Evolutionary conservation across 139 green algal genomes (phyloP).

Genomic region (Chlamydomonas asymmetrica): DNA sequence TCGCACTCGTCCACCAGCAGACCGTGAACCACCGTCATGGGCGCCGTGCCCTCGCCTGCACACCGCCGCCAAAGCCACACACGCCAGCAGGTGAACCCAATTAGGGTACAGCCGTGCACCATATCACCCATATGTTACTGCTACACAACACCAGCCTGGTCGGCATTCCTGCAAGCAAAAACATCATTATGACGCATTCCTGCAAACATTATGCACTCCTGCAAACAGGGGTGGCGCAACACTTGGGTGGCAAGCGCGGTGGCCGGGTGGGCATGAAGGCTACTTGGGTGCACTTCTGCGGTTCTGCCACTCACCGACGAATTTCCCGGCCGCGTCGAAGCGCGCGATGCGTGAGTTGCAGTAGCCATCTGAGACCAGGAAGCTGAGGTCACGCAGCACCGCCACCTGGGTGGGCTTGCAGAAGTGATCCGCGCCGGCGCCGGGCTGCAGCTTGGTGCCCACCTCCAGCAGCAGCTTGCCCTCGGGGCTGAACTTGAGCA

Average conservation of each 20-base stretch:
- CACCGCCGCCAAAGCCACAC: no score
- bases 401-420: conserved; percentile 87
- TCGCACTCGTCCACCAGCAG: conserved; percentile 80
- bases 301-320: conserved; percentile 22
- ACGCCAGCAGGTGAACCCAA: background rate
- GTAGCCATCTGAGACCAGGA: conserved; percentile 84
- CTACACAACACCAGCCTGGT: no score
- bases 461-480: conserved; percentile 62
- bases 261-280: no score
- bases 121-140: no score
- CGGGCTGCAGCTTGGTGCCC: conserved; percentile 52
- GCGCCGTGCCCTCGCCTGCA: background rate
- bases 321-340: conserved; percentile 47
- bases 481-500: conserved; percentile 55
- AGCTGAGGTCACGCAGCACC: conserved; percentile 61
- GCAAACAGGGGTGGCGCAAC: no score
- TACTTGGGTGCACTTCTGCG: no score
- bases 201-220: background rate
- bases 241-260: no score
- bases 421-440: conserved; percentile 47
- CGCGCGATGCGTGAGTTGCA: conserved; percentile 64
- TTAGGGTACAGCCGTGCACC: background rate
- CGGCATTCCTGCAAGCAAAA: conserved; percentile 2
- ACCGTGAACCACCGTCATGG: conserved; percentile 54
- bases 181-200: background rate